Evolutionary conservation across 2,329 filamentous ascomycete species (phyloP), one percentile per base, ranked within the genome.

Genomic region (Microcyclosporella mali): DNA sequence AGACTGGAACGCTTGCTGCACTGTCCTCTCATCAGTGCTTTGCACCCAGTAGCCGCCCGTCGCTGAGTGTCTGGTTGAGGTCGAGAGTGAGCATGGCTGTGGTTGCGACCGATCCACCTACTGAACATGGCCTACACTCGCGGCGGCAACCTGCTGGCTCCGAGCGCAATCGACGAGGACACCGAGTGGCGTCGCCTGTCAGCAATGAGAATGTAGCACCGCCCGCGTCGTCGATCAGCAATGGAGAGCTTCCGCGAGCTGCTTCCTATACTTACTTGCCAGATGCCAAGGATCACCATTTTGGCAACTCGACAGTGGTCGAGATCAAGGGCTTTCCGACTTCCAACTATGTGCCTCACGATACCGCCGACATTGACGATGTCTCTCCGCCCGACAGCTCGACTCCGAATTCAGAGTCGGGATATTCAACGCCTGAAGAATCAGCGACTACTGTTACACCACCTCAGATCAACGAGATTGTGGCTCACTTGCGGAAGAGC

Each of bases 221-320:
- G 35, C 29, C 44, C 47, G 36, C 39, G 8, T 21, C 21, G 21
- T 9, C 9, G 21, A 25, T 28, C 29, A 37, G 40, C 27, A 46
- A 41, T 32, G 40, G n/a, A 14, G 33, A 63, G 18, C 52, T 80
- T 21, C 70, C 71, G 19, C 70, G 76, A 43, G 72, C 77, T 36
- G 77, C 78, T 25, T 81, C 77, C 54, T 80, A 76, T 60, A 76
- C 73, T 35, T 70, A 74, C 50, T 59, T 80, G 37, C 69, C 73
- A 3, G 62, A 65, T 19, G 55, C 61, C 19, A 65, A 61, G 39
- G 52, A 59, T 18, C 37, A 61, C 30, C 50, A 55, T 14, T 57
- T 55, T 36, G 41, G 34, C 16, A 46, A 52, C 25, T 51, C 62
- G 27, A 50, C 47, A 11, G 45, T 62, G 4, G 56, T 67, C 37